These are phyloP conservation scores for Psilocybe sp. DNA, from an alignment of 768 basidiomycete genomes.

Conservation along the genomic window DNA sequence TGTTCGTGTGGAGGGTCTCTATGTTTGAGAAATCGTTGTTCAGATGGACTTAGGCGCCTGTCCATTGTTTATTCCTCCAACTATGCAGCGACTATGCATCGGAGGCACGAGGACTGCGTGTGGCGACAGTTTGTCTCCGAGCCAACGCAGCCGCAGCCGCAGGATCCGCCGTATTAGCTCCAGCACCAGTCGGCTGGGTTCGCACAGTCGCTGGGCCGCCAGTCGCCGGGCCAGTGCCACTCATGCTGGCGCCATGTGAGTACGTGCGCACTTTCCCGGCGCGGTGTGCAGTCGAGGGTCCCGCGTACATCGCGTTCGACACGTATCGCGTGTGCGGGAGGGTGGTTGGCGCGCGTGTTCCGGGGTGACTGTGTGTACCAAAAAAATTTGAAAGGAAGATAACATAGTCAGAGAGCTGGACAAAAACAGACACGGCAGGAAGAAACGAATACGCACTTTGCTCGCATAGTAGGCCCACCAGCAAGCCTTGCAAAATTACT, in stretches of 20 bases:
- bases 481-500: conserved; percentile 47
- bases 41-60: no score
- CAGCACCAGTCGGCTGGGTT: no score
- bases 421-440: neutral
- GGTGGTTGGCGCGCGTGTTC: conserved; percentile 1
- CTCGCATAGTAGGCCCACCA: conserved; percentile 16
- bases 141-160: no score
- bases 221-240: no score
- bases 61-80: no score
- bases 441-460: conserved; percentile 13
- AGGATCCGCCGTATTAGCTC: no score
- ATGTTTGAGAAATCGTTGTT: no score
- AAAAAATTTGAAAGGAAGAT: neutral
- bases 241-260: conserved; percentile 2
- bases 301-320: neutral
- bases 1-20: no score
- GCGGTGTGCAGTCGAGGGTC: neutral
- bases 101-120: no score
- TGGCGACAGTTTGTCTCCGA: no score
- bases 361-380: conserved; percentile 1
- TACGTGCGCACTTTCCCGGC: conserved; percentile 3
- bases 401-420: neutral
- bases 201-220: no score
- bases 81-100: no score
- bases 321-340: conserved; percentile 13